Conservation (phyloP, 176 grass and related monocot genomes). For the Oryza brachyantha region DNA sequence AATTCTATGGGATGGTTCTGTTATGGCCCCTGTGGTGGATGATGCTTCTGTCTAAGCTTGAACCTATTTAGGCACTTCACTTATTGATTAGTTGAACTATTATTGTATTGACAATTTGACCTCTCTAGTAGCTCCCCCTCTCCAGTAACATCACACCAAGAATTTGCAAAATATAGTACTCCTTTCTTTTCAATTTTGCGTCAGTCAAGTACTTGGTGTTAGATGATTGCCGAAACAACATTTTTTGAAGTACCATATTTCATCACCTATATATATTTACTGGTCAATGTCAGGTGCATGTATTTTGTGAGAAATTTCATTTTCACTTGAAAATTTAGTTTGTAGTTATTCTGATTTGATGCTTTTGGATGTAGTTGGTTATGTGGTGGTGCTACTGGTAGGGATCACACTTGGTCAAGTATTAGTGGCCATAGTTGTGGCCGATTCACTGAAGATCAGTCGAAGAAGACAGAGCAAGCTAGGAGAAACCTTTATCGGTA, state of each 20-base stretch:
- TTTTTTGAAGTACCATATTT: not conserved
- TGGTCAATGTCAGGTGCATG: not conserved
- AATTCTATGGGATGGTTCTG: not conserved
- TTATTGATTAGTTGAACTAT: not conserved
- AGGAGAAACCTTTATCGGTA: conserved; percentile 60
- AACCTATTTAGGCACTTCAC: not conserved
- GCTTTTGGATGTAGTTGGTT: conserved; percentile 70
- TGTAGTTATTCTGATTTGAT: conserved; percentile 23
- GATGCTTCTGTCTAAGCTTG: not conserved
- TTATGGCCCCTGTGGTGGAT: not conserved
- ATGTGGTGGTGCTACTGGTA: conserved; percentile 88
- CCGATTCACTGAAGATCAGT: conserved; percentile 77
- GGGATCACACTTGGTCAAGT: conserved; percentile 87
- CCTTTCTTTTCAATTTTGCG: not conserved
- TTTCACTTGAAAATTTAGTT: not conserved
- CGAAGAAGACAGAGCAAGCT: conserved; percentile 59
- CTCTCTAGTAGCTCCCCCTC: not conserved
- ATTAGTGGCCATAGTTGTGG: conserved; percentile 91
- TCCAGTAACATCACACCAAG: not conserved
- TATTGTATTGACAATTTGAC: not conserved
- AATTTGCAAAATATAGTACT: not conserved
- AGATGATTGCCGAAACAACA: not conserved
- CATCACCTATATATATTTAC: too few relatives aligned
- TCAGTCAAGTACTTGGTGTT: not conserved
- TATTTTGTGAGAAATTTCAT: not conserved